Evolutionary conservation across 371 early-diverging fungal species (phyloP), one percentile per base, ranked within the genome.

Genomic region (Lichtheimia corymbifera): DNA sequence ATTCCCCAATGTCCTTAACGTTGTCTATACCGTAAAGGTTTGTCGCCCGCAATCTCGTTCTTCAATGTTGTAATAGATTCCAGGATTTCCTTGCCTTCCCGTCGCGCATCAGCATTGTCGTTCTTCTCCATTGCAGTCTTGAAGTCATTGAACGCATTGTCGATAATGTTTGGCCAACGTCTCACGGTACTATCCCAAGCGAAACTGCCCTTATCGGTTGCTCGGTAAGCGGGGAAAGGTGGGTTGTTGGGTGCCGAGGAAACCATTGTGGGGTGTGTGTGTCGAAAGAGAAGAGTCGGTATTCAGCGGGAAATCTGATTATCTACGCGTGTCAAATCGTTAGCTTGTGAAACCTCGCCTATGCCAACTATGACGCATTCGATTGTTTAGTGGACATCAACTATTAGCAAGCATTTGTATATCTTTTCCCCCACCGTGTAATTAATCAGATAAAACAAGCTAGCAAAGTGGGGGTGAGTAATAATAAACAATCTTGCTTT

Each of bases 121-220:
- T 59, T 62, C 50, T 58, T 68, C 41, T 58, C 76, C 24, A 67
- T 80, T 24, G 57, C 81, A 57, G 80, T 62, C 65, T 86, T 77
- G 49, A 91, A 65, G 66, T 88, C 86, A 42, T 82, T 83, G 41
- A 91, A 82, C 22, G 83, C 83, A 60, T 90, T 88, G 40, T 93
- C 89, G 25, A 95, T 71, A 55, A 94, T 95, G 49, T 89, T 88
- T 3, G 94, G 95, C 66, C 93, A 82, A n/a, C 96, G 80, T 56
- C 88, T 78, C 49, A 83, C 80, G 44, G 91, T 79, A 22, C 93
- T 93, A 13, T 82, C 73, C 70, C 89, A 91, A 0, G 93, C 94
- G 65, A 95, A 95, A 30, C 88, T 83, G 30, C 75, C 79, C 47
- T 78, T 77, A 15, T 87, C 84, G 9, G 77, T 78, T 6, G 90